Conservation (phyloP, 805 yeast genomes). For the Candida morakotiae region DNA sequence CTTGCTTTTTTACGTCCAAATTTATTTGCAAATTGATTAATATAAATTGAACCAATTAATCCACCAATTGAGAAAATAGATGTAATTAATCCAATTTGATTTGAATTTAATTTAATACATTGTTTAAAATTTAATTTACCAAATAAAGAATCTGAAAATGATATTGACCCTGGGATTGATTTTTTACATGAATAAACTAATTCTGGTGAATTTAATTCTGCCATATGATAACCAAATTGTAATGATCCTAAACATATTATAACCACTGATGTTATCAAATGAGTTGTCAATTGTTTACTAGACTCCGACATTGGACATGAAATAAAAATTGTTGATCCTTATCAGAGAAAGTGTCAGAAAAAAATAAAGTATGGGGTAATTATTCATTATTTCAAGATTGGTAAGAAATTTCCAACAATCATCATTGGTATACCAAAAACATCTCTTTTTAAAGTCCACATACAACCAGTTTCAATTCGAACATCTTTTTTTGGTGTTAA, state of each 20-base stretch:
- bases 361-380: neutral
- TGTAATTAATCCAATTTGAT: slow-evolving; percentile 68
- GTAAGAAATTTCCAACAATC: slow-evolving; percentile 91
- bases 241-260: slow-evolving; percentile 74
- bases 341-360: neutral
- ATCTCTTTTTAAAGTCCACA: slow-evolving; percentile 92
- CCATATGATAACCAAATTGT: slow-evolving; percentile 93
- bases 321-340: neutral
- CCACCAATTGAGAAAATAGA: slow-evolving; percentile 86
- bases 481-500: slow-evolving; percentile 51
- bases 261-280: slow-evolving; percentile 41
- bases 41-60: slow-evolving; percentile 63
- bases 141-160: slow-evolving; percentile 36
- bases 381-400: slow-evolving; percentile 43
- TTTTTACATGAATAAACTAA: slow-evolving; percentile 56
- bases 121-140: slow-evolving; percentile 35
- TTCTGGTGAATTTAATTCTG: slow-evolving; percentile 91
- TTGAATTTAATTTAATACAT: slow-evolving; percentile 57
- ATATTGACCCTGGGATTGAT: slow-evolving; percentile 24
- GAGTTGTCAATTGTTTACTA: slow-evolving; percentile 17
- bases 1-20: slow-evolving; percentile 60
- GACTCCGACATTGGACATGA: neutral
- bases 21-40: slow-evolving; percentile 61
- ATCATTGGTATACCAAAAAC: slow-evolving; percentile 97
- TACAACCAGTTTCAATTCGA: slow-evolving; percentile 71